Evolutionary conservation across 495 filamentous ascomycete genomes (phyloP), one percentile per base, ranked within the genome.

Genomic region (Aspergillus mulundensis): DNA sequence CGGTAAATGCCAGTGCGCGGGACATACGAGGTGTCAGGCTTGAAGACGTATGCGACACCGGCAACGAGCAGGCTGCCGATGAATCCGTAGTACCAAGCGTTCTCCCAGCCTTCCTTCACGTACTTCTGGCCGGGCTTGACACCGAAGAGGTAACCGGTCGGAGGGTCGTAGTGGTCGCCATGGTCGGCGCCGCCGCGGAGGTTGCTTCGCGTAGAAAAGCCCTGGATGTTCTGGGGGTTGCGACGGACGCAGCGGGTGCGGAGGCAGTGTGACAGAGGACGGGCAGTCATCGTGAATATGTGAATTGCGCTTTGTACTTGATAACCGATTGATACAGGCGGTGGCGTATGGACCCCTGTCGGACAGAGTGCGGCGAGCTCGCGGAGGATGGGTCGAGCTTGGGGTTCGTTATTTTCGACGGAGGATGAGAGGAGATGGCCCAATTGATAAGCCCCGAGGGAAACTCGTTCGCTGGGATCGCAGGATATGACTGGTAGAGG

Each of bases 21-120:
- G 40, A 89, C 93, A 74, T 80, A 98, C 94, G 89, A 95, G 48
- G 92, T 97, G 80, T 98, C 94, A 21, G 94, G 94, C 84, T 98
- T 98, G 68, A 90, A 97, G 49, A 89, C 88, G 80, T 97, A 96
- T 61, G 84, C 91, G 32, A 97, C 80, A 52, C 81, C 83, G 32
- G 85, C 87, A 41, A 90, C 75, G 14, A 79, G 70, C 54, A 97
- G 69, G 63, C 85, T 87, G n/a, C 91, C 94, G 72, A 84, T 89
- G 70, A 96, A 95, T 18, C 93, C 91, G 70, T 87, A 96, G 70
- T 88, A 84, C 79, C 85, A 94, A 25, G 93, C 74, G 20, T 72
- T 80, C 83, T 98, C 94, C 94, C 94, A 98, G 45, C 91, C 93
- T 72, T 98, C 94, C 72, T 90, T 91, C 81, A 89, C 81, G 71